Conservation (phyloP, 768 basidiomycete genomes). For the Rhodotorula paludigena region DNA sequence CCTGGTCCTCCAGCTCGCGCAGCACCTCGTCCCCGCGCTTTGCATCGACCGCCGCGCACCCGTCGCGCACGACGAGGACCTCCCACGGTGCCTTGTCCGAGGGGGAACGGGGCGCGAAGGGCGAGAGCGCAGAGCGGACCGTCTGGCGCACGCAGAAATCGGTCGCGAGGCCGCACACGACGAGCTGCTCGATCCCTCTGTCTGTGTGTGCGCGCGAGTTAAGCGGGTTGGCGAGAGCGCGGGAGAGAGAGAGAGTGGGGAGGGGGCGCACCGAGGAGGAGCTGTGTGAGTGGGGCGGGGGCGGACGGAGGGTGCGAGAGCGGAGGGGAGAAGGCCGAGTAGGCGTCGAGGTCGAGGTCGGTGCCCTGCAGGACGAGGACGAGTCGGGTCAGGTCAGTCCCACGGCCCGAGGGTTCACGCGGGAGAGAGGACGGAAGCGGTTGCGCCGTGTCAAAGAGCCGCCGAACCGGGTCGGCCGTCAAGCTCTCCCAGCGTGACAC, state of each 20-base stretch:
- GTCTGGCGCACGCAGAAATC: constrained; percentile 70
- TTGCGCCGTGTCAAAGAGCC: no score
- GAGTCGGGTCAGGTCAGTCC: neutral
- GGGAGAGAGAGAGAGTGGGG: neutral
- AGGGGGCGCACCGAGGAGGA: constrained; percentile 6
- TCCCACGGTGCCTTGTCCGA: constrained; percentile 45
- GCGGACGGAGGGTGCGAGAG: neutral
- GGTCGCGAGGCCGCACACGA: constrained; percentile 62
- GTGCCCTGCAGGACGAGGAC: constrained; percentile 49
- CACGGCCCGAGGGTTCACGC: no score
- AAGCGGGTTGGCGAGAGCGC: neutral
- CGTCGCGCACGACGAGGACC: constrained; percentile 41
- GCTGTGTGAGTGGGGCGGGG: neutral
- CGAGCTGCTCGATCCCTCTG: constrained; percentile 57
- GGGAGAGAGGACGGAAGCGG: no score
- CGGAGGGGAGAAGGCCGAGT: constrained; percentile 64
- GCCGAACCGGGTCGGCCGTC: no score
- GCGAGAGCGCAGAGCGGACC: constrained; percentile 24
- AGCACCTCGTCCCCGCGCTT: neutral
- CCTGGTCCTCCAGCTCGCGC: neutral
- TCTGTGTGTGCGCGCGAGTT: constrained; percentile 39
- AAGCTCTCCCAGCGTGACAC: no score
- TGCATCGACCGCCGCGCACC: constrained; percentile 35
- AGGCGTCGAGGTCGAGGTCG: constrained; percentile 63
- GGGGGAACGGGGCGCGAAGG: constrained; percentile 31